Evolutionary conservation across 2,329 filamentous ascomycete genomes (phyloP).

Genomic region (Macrophomina tecta): DNA sequence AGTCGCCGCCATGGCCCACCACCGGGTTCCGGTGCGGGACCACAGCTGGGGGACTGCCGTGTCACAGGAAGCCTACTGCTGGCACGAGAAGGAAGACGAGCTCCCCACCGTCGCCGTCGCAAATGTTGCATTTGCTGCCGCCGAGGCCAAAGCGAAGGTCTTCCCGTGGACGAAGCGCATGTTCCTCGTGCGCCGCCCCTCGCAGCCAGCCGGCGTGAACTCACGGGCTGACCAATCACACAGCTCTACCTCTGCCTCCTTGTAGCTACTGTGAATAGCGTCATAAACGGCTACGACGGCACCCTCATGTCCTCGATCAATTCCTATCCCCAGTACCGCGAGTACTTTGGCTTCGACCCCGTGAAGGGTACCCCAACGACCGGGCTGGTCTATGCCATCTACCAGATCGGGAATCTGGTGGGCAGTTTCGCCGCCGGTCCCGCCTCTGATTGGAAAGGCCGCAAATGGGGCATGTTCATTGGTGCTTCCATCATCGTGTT

Average conservation of each 20-base stretch:
- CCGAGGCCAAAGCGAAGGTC: conserved; percentile 52
- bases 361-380: conserved; percentile 47
- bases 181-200: conserved; percentile 45
- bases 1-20: conserved; percentile 11
- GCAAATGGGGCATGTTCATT: conserved; percentile 60
- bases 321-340: conserved; percentile 52
- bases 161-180: conserved; percentile 50
- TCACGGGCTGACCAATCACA: background rate
- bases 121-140: conserved; percentile 52
- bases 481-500: conserved; percentile 60
- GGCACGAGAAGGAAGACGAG: conserved; percentile 15
- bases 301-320: conserved; percentile 58
- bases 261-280: conserved; percentile 52
- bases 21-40: conserved; percentile 8
- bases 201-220: background rate
- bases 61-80: conserved; percentile 20
- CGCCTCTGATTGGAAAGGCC: conserved; percentile 51
- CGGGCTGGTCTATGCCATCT: conserved; percentile 58
- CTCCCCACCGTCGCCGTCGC: conserved; percentile 11
- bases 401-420: conserved; percentile 54
- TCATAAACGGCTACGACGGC: conserved; percentile 58
- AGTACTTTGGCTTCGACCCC: conserved; percentile 49
- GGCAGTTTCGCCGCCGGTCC: conserved; percentile 53
- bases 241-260: conserved; percentile 51
- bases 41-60: conserved; percentile 15